Evolutionary conservation across 148 eudicot genomes (phyloP), one percentile per base, ranked within the genome.

Genomic region (Rhododendron williamsianum): DNA sequence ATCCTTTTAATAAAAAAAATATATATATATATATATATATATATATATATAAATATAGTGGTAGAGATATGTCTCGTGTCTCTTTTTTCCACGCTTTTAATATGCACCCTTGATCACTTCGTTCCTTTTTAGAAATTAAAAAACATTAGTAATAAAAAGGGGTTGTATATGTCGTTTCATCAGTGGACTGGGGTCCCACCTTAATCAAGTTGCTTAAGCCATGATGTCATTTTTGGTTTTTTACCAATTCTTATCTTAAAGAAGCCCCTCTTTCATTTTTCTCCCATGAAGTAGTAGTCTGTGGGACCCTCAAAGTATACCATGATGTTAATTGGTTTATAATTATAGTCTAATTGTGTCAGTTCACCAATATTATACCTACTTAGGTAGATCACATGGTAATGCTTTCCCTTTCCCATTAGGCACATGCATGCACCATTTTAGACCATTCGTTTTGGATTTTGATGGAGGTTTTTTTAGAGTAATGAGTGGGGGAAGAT

Each of bases 141-240:
- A 38, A 38, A 41, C 5, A 41, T 4, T 4, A 25, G 1, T 2
- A 16, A 19, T 11, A n/a, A 51, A 51, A 27, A 35, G 36, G 36
- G 27, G 16, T 0, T 33, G 45, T 67, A 54, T 54, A 3, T 23
- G 67, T 80, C 69, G 27, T 33, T 9, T n/a, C 25, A 16, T 16
- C 3, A 80, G 82, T 80, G 82, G 36, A n/a, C 51, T 80, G 13
- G 45, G 82, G 43, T 49, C 60, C 63, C 82, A 79, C 67, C 82
- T 54, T 80, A 30, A 80, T 80, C 82, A 80, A 54, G 45, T 80
- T 52, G 69, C 82, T 35, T 80, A 80, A 80, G 65, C 25, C 30
- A 80, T 80, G 82, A 80, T 80, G 82, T 54, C 82, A 80, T 78
- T 78, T 78, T 58, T 60, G 45, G 7, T 41, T 41, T 78, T 63